Percentiles rank a stretch among this genome's conserved stretches.
Conservation (phyloP, 208 protist species). For the Acanthamoeba lugdunensis region DNA sequence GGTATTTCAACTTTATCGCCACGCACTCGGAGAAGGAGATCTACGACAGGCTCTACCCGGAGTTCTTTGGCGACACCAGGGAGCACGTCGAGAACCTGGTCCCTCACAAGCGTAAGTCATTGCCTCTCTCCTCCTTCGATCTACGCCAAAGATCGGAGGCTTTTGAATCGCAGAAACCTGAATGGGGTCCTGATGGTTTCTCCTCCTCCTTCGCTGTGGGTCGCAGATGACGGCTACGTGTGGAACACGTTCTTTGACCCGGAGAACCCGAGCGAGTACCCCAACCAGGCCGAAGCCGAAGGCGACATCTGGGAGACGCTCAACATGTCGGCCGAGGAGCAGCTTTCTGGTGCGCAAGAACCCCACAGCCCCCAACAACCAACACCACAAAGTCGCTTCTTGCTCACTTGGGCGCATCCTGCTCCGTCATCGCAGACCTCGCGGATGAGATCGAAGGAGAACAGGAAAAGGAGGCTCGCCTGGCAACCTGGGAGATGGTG, state of each 20-base stretch:
- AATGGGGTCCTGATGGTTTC: background rate
- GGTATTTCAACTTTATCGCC: slow-evolving; percentile 46
- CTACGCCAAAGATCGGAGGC: background rate
- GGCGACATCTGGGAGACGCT: slow-evolving; percentile 31
- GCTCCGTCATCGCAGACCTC: background rate
- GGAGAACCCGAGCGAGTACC: slow-evolving; percentile 55
- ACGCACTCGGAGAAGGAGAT: slow-evolving; percentile 30
- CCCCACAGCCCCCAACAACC: background rate
- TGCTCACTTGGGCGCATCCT: background rate
- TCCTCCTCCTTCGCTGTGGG: background rate
- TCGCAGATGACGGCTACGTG: slow-evolving; percentile 56
- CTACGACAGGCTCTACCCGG: slow-evolving; percentile 50
- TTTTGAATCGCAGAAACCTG: background rate
- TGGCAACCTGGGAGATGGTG: slow-evolving; percentile 19
- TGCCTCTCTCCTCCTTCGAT: background rate
- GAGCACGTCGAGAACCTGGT: slow-evolving; percentile 22
- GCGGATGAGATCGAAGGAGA: slow-evolving; percentile 37
- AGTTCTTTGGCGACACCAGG: slow-evolving; percentile 57
- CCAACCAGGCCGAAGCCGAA: slow-evolving; percentile 57
- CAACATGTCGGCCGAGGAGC: slow-evolving; percentile 11
- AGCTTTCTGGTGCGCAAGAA: background rate
- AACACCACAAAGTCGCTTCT: background rate
- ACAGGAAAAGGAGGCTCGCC: slow-evolving; percentile 55
- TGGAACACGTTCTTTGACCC: slow-evolving; percentile 68
- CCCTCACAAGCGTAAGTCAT: slow-evolving; percentile 24